Conservation (phyloP, 2,329 filamentous ascomycete genomes). For the Trichoderma sp. region DNA sequence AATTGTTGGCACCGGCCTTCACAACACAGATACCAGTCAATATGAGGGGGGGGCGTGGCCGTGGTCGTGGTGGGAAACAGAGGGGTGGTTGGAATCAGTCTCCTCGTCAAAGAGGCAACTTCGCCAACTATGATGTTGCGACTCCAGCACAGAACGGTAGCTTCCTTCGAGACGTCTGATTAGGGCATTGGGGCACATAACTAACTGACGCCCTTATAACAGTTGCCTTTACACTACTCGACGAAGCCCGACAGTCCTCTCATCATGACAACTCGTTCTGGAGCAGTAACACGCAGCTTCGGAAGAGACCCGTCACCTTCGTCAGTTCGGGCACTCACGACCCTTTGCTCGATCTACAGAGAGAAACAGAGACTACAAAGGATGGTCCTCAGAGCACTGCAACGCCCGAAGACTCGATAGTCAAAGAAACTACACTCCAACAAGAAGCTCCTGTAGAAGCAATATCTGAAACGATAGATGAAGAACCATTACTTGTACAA, state of each 20-base stretch:
- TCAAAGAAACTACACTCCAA: conserved; percentile 23
- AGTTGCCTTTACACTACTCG: conserved; percentile 42
- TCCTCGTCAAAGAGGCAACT: neutral
- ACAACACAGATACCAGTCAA: neutral
- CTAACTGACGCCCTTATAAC: neutral
- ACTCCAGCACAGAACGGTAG: neutral
- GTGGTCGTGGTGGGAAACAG: neutral
- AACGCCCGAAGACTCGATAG: neutral
- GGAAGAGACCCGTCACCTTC: conserved; percentile 51
- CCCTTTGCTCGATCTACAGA: conserved; percentile 35
- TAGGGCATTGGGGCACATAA: neutral
- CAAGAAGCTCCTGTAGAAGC: neutral
- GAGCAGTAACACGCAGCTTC: conserved; percentile 39
- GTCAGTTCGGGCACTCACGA: conserved; percentile 53
- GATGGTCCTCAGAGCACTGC: neutral
- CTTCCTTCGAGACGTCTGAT: neutral
- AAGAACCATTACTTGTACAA: neutral
- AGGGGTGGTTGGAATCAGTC: neutral
- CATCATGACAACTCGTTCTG: conserved; percentile 43
- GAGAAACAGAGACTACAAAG: neutral
- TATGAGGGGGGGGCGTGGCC: neutral
- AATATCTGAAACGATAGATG: neutral
- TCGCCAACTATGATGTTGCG: conserved; percentile 26
- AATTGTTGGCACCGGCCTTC: neutral
- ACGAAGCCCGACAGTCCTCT: conserved; percentile 52